phyloP scores from a whole-genome alignment of 805 yeast species.

The Jamesozyma hellenica region DNA sequence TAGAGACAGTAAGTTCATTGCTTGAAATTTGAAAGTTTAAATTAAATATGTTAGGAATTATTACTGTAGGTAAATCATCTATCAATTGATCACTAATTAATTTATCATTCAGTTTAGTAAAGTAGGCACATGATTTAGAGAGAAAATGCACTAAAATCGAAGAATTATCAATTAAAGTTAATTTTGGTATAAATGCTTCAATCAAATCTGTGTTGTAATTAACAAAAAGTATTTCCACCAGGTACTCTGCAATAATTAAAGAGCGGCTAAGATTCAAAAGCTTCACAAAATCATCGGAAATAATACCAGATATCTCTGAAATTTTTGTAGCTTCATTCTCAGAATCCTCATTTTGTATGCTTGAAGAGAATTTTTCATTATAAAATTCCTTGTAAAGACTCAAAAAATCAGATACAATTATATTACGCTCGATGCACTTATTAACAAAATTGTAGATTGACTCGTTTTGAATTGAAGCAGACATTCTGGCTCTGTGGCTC shows the following conservation, averaged over 20 bases:
- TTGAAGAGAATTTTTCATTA: slow-evolving; percentile 20
- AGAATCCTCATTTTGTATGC: slow-evolving; percentile 12
- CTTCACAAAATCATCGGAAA: slow-evolving; percentile 15
- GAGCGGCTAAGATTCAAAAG: slow-evolving; percentile 14
- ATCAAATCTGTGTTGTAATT: slow-evolving; percentile 24
- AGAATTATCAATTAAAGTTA: slow-evolving; percentile 11
- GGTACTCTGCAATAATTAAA: slow-evolving; percentile 20
- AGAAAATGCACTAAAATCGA: slow-evolving; percentile 20
- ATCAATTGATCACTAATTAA: slow-evolving; percentile 22
- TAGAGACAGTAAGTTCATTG: slow-evolving; percentile 17
- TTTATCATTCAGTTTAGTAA: slow-evolving; percentile 21
- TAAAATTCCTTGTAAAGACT: slow-evolving; percentile 27
- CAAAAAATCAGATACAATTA: slow-evolving; percentile 22
- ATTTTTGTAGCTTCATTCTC: slow-evolving; percentile 2
- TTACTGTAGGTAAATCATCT: slow-evolving; percentile 16
- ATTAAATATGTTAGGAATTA: slow-evolving; percentile 18
- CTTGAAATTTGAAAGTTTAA: slow-evolving; percentile 6
- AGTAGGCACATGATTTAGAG: slow-evolving; percentile 20
- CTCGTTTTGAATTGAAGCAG: slow-evolving; percentile 12
- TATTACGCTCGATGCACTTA: slow-evolving; percentile 23
- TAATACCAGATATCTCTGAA: slow-evolving; percentile 5
- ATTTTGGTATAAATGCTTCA: slow-evolving; percentile 16
- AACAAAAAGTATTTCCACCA: slow-evolving; percentile 22
- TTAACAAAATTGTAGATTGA: slow-evolving; percentile 17
- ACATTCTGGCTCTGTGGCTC: slow-evolving; percentile 1